Evolutionary conservation across 2,329 filamentous ascomycete species (phyloP).

Genomic region (Pyrenochaeta sp.): DNA sequence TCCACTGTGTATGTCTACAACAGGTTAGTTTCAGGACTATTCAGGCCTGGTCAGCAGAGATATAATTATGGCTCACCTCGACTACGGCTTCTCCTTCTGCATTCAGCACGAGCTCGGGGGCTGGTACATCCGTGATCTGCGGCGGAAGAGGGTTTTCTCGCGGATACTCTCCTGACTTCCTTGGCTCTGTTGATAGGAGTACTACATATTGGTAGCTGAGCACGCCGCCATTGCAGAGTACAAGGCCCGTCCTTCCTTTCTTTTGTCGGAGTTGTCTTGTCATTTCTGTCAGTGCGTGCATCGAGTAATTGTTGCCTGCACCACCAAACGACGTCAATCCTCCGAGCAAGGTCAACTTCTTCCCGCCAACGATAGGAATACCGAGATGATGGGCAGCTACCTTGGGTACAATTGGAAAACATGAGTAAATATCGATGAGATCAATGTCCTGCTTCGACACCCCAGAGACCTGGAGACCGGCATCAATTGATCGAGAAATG

Average conservation of each 20-base stretch:
- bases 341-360: slow-evolving; percentile 67
- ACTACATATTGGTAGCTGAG: slow-evolving; percentile 71
- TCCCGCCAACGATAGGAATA: slow-evolving; percentile 53
- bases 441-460: slow-evolving; percentile 63
- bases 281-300: slow-evolving; percentile 61
- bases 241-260: slow-evolving; percentile 59
- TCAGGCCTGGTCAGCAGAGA: too few species aligned
- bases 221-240: slow-evolving; percentile 71
- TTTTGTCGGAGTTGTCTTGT: slow-evolving; percentile 58
- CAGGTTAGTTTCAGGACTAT: too few species aligned
- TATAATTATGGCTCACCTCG: slow-evolving; percentile 55
- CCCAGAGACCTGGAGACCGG: slow-evolving; percentile 58
- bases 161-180: slow-evolving; percentile 56
- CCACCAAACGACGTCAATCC: slow-evolving; percentile 74
- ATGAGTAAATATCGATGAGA: slow-evolving; percentile 70
- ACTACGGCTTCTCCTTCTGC: slow-evolving; percentile 61
- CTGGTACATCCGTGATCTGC: slow-evolving; percentile 49
- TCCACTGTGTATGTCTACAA: slow-evolving; percentile 67
- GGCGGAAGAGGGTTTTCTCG: slow-evolving; percentile 54
- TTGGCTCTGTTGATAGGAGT: slow-evolving; percentile 61
- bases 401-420: slow-evolving; percentile 75
- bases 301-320: slow-evolving; percentile 74
- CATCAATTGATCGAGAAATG: slow-evolving; percentile 65
- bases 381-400: slow-evolving; percentile 68
- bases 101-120: slow-evolving; percentile 48